These are phyloP conservation scores for Ceratopteris richardii DNA, from an alignment of 75 land plant species.

Conservation along the genomic window DNA sequence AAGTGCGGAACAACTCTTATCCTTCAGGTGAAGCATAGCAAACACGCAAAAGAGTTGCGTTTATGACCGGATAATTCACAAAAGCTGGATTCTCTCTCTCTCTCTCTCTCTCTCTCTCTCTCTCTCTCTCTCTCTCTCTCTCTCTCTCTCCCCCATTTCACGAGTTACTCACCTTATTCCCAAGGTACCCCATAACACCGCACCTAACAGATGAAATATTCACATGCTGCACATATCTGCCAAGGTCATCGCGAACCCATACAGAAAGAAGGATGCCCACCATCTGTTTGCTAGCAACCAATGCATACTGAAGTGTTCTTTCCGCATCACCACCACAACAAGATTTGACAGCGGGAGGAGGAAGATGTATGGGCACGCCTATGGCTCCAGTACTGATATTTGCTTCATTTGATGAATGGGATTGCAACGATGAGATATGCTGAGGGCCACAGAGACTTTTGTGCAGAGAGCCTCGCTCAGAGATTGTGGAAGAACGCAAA, in stretches of 20 bases:
- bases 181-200: slow-evolving; percentile 82
- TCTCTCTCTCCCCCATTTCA: too few species aligned
- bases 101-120: too few species aligned
- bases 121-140: too few species aligned
- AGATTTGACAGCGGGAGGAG: neutral
- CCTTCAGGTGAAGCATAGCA: too few species aligned
- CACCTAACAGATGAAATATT: slow-evolving; percentile 68
- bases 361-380: neutral
- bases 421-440: neutral
- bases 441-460: neutral
- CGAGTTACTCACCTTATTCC: slow-evolving; percentile 85
- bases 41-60: too few species aligned
- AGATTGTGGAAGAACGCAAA: neutral
- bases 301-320: slow-evolving; percentile 16
- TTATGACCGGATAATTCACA: too few species aligned
- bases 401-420: neutral
- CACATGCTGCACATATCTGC: slow-evolving; percentile 33
- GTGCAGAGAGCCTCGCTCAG: neutral
- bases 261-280: slow-evolving; percentile 85
- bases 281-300: slow-evolving; percentile 84
- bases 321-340: slow-evolving; percentile 14
- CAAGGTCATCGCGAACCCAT: slow-evolving; percentile 59
- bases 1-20: too few species aligned
- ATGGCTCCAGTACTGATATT: neutral
- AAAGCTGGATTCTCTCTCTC: too few species aligned